Conservation (phyloP, 495 filamentous ascomycete species). For the Xylaria intraflava region DNA sequence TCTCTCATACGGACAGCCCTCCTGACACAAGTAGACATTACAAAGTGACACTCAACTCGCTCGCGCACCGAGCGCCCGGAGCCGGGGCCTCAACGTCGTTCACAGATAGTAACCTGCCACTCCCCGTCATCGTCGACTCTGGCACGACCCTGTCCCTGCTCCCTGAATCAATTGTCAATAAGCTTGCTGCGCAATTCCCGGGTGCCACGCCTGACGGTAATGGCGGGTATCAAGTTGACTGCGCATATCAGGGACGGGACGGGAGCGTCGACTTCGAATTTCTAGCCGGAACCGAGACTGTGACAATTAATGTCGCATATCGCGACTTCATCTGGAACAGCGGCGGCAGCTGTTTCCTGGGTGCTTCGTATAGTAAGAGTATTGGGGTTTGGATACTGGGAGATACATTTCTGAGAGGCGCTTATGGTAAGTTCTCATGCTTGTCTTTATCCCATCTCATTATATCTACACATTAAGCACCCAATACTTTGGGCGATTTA, state of each 20-base stretch:
- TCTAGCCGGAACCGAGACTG: conserved; percentile 21
- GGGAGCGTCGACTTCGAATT: conserved; percentile 60
- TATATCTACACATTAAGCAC: background rate
- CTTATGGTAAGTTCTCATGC: conserved; percentile 41
- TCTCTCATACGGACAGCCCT: conserved; percentile 40
- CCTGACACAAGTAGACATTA: conserved; percentile 33
- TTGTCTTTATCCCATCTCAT: background rate
- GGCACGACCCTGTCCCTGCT: conserved; percentile 63
- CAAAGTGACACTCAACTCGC: conserved; percentile 51
- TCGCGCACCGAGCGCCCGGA: conserved; percentile 39
- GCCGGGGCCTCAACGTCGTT: background rate
- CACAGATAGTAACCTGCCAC: conserved; percentile 29
- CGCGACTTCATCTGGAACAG: conserved; percentile 59
- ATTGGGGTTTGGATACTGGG: conserved; percentile 49
- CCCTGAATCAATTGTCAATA: conserved; percentile 48
- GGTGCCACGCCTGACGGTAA: conserved; percentile 48
- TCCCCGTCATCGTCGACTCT: conserved; percentile 60
- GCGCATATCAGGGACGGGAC: conserved; percentile 45
- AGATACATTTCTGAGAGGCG: conserved; percentile 68
- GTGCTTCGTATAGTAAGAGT: conserved; percentile 37
- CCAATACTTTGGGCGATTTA: too few relatives aligned
- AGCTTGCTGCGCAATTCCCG: conserved; percentile 43
- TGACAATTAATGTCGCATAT: conserved; percentile 53
- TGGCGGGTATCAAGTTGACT: conserved; percentile 54
- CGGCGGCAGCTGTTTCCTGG: conserved; percentile 37